phyloP scores from a whole-genome alignment of 2,329 filamentous ascomycete species.

The Diaporthe caulivora region DNA sequence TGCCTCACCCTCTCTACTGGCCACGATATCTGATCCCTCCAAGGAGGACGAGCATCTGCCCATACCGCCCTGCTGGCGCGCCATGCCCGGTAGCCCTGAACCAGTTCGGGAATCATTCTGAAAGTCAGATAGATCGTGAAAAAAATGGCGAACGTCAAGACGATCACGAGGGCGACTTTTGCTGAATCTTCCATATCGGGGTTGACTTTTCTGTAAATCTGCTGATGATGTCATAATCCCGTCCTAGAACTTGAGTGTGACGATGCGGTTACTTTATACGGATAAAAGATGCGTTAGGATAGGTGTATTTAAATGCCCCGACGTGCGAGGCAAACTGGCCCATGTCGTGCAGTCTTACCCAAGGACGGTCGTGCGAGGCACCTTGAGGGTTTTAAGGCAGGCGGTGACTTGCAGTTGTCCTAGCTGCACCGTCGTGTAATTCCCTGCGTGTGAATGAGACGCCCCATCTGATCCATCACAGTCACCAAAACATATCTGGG shows the following conservation, averaged over 20 bases:
- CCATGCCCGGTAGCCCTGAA: neutral
- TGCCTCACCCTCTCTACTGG: neutral
- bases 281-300: neutral
- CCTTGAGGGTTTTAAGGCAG: too few species aligned
- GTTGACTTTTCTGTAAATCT: neutral
- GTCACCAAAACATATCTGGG: too few species aligned
- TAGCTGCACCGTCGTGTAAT: neutral
- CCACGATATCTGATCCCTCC: neutral
- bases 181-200: neutral
- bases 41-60: neutral
- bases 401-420: neutral
- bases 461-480: neutral
- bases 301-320: neutral
- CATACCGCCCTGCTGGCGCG: neutral
- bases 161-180: neutral
- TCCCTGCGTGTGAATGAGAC: neutral
- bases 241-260: neutral
- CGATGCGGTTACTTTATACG: rapidly evolving
- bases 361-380: too few species aligned
- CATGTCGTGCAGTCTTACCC: neutral
- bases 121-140: neutral
- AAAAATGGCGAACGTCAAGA: neutral
- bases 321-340: too few species aligned
- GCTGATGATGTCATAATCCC: neutral
- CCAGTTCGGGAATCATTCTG: neutral